phyloP scores from a whole-genome alignment of 1,139 yeast genomes.

The Saccharomycopsis phalli region DNA sequence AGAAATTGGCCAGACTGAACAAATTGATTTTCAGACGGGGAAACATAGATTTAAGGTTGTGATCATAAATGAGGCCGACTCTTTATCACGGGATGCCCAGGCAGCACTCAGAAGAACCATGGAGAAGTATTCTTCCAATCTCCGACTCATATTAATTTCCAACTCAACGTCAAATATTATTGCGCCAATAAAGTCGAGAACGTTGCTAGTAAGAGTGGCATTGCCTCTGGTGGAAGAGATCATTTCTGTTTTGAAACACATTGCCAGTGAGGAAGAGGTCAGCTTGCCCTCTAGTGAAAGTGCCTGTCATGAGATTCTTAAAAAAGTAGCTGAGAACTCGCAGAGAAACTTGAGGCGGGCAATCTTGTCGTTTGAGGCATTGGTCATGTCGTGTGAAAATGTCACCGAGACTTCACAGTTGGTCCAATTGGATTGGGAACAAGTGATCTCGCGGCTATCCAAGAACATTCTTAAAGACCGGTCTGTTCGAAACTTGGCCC shows the following conservation, averaged over 20 bases:
- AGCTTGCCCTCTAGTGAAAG: slow-evolving; percentile 32
- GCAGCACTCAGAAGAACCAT: slow-evolving; percentile 95
- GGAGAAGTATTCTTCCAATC: slow-evolving; percentile 90
- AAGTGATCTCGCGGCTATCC: slow-evolving; percentile 60
- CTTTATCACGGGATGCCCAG: slow-evolving; percentile 90
- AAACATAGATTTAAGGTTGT: slow-evolving; percentile 85
- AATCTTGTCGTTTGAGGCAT: slow-evolving; percentile 72
- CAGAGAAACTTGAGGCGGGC: slow-evolving; percentile 74
- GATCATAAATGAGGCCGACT: slow-evolving; percentile 89
- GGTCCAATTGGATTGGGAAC: slow-evolving; percentile 80
- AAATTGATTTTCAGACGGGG: slow-evolving; percentile 61
- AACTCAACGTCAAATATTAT: slow-evolving; percentile 88
- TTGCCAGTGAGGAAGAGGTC: slow-evolving; percentile 50
- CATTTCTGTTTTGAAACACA: slow-evolving; percentile 39
- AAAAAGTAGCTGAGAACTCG: slow-evolving; percentile 45
- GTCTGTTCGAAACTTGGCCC: slow-evolving; percentile 64
- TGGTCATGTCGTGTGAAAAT: slow-evolving; percentile 64
- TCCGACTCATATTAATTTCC: slow-evolving; percentile 76
- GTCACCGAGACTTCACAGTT: slow-evolving; percentile 35
- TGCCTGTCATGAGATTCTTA: slow-evolving; percentile 37
- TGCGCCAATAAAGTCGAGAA: slow-evolving; percentile 90
- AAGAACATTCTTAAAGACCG: slow-evolving; percentile 49
- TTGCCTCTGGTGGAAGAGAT: slow-evolving; percentile 65
- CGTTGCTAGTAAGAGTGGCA: slow-evolving; percentile 75
- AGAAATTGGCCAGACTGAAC: slow-evolving; percentile 92